These are phyloP conservation scores for Stygiomarasmius scandens DNA, from an alignment of 1,284 basidiomycete genomes.

Conservation along the genomic window DNA sequence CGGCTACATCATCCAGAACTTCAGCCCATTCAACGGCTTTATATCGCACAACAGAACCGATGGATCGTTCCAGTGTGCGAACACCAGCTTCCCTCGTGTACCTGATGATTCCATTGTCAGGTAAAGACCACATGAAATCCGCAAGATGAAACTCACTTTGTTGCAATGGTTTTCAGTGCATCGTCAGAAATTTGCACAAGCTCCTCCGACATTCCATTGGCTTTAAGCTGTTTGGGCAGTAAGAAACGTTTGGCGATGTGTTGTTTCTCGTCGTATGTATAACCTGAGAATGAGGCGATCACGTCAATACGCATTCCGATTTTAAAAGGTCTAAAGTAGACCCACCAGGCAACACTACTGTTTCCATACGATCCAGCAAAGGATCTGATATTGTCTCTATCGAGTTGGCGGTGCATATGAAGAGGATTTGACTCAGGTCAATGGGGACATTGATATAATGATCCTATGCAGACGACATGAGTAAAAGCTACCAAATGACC, in stretches of 20 bases:
- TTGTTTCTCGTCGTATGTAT: slow-evolving; percentile 90
- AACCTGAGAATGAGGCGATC: slow-evolving; percentile 47
- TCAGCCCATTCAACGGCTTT: slow-evolving; percentile 92
- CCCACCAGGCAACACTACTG: slow-evolving; percentile 68
- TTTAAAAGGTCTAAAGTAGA: no score
- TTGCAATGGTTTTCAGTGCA: slow-evolving; percentile 72
- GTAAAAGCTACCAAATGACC: neutral
- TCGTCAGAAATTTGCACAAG: slow-evolving; percentile 67
- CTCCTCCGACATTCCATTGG: slow-evolving; percentile 63
- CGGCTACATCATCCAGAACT: slow-evolving; percentile 50
- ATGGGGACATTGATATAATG: slow-evolving; percentile 92
- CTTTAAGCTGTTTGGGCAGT: slow-evolving; percentile 80
- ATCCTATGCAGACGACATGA: slow-evolving; percentile 51
- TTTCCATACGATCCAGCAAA: slow-evolving; percentile 75
- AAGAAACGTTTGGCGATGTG: slow-evolving; percentile 87
- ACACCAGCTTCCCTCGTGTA: slow-evolving; percentile 93
- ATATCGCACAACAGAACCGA: slow-evolving; percentile 82
- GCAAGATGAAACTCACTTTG: slow-evolving; percentile 32
- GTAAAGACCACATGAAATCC: neutral
- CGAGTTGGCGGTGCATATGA: slow-evolving; percentile 88
- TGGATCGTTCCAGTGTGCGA: slow-evolving; percentile 85
- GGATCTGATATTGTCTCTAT: slow-evolving; percentile 89
- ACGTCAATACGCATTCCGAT: no score
- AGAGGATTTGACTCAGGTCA: slow-evolving; percentile 84
- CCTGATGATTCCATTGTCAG: neutral